A percentile compares a stretch with the other conserved stretches of the same genome.
Evolutionary conservation across 148 eudicot genomes (phyloP).

Genomic region (Mesembryanthemum crystallinum): DNA sequence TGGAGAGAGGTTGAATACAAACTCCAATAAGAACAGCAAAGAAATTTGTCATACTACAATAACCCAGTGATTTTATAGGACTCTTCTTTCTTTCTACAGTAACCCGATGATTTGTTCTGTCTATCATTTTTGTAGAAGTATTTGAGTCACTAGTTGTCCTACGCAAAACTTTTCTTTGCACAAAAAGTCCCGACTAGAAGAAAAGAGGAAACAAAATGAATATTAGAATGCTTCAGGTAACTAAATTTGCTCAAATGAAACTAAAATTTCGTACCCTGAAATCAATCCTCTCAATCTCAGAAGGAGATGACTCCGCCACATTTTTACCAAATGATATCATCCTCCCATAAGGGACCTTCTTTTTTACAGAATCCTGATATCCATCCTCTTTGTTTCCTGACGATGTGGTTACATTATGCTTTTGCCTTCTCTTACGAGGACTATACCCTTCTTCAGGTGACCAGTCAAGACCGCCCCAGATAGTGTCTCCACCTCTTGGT

Average conservation of each 20-base stretch:
- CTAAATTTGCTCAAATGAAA: background rate
- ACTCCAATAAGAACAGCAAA: too few species aligned
- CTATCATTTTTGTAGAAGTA: too few species aligned
- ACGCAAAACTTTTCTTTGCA: background rate
- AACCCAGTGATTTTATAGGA: too few species aligned
- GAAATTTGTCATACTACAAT: too few species aligned
- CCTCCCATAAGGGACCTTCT: constrained; percentile 64
- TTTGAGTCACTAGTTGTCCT: too few species aligned
- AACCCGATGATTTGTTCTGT: too few species aligned
- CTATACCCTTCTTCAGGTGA: constrained; percentile 77
- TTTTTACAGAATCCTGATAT: constrained; percentile 31
- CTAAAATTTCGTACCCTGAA: constrained; percentile 59
- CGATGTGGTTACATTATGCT: constrained; percentile 28
- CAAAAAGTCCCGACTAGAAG: background rate
- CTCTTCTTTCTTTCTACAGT: too few species aligned
- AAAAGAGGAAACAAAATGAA: background rate
- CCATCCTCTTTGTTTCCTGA: constrained; percentile 32
- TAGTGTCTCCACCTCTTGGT: constrained; percentile 92
- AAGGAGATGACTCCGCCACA: constrained; percentile 47
- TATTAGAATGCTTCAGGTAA: background rate
- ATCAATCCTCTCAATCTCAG: constrained; percentile 67
- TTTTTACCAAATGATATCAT: constrained; percentile 87
- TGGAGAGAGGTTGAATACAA: too few species aligned
- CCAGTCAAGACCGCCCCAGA: constrained; percentile 98
- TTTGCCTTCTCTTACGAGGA: constrained; percentile 47